A percentile compares a stretch with the other conserved stretches of the same genome.
phyloP scores from a whole-genome alignment of 2,329 filamentous ascomycete species.

The Paecilomyces dactylethromorphus region DNA sequence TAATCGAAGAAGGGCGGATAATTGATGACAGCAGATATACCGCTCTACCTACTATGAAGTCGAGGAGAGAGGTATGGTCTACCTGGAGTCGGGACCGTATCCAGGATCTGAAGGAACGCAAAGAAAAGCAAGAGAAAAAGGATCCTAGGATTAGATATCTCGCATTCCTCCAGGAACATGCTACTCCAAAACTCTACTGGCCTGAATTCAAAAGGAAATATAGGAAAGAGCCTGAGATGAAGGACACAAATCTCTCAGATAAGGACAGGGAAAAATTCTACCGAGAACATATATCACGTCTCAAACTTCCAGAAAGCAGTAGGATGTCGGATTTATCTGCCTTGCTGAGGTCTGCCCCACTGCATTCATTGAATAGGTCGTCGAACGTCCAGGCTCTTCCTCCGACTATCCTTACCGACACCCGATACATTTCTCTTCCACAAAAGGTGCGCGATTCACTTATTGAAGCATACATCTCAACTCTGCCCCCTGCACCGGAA shows the following conservation, averaged over 20 bases:
- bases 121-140: slow-evolving; percentile 68
- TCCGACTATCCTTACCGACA: slow-evolving; percentile 34
- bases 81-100: slow-evolving; percentile 78
- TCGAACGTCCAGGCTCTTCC: slow-evolving; percentile 35
- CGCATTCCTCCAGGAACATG: slow-evolving; percentile 70
- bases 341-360: slow-evolving; percentile 37
- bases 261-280: slow-evolving; percentile 45
- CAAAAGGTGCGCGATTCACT: slow-evolving; percentile 32
- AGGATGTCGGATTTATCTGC: slow-evolving; percentile 40
- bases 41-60: slow-evolving; percentile 71
- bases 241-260: slow-evolving; percentile 36
- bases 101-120: slow-evolving; percentile 61
- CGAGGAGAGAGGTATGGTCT: slow-evolving; percentile 74
- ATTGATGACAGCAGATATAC: slow-evolving; percentile 85
- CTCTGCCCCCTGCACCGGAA: slow-evolving; percentile 33
- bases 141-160: slow-evolving; percentile 82
- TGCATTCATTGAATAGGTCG: slow-evolving; percentile 34
- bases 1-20: slow-evolving; percentile 74
- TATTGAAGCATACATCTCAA: slow-evolving; percentile 38
- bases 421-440: slow-evolving; percentile 38
- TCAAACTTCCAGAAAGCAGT: slow-evolving; percentile 41
- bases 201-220: slow-evolving; percentile 91
- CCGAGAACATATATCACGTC: slow-evolving; percentile 38
- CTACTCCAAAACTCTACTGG: slow-evolving; percentile 92
- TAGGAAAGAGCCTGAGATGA: slow-evolving; percentile 72